Evolutionary conservation across 495 filamentous ascomycete genomes (phyloP), one percentile per base, ranked within the genome.

Genomic region (Hapsidospora chrysogenum): DNA sequence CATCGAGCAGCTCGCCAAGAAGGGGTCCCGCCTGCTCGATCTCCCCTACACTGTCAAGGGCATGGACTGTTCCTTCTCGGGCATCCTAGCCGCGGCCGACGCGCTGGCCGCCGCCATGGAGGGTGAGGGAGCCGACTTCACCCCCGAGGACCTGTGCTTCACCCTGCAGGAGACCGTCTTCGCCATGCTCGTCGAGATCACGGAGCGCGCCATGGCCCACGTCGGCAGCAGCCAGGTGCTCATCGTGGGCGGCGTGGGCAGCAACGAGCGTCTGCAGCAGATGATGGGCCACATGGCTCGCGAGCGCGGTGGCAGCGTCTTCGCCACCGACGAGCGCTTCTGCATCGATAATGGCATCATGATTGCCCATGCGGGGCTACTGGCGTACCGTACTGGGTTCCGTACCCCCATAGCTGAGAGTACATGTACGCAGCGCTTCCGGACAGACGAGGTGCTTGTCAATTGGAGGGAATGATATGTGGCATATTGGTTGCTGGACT

Each of bases 321-420:
- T 78, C 61, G 86, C 86, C 7, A 97, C 87, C 1, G 87, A 96
- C 54, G 85, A 96, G 58, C 71, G 89, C 30, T 96, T 92, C 57
- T 96, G 89, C 49, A 97, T 97, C 42, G 92, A 97, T 58, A 97
- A 97, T 49, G 92, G 89, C 29, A 95, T 97, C 39, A 97, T 97
- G 89, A 97, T 97, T 60, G 89, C 89, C 9, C 89, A 97, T 60
- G 89, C 89, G 8, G 89, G 89, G 17, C 56, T 97, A 46, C 50
- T 93, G 41, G 85, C 84, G 6, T 92, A 78, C 48, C 60, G 69
- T 54, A 81, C 72, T 0, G 89, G 89, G 4, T 80, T 84, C 49
- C 59, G 53, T 32, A 93, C 83, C 11, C 58, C 64, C 2, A 46
- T 96, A 9, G 75, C 80, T 45, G 85, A 93, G 10, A 80, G 78